Conservation (phyloP, 1,284 basidiomycete species). For the Leccinum insolens region DNA sequence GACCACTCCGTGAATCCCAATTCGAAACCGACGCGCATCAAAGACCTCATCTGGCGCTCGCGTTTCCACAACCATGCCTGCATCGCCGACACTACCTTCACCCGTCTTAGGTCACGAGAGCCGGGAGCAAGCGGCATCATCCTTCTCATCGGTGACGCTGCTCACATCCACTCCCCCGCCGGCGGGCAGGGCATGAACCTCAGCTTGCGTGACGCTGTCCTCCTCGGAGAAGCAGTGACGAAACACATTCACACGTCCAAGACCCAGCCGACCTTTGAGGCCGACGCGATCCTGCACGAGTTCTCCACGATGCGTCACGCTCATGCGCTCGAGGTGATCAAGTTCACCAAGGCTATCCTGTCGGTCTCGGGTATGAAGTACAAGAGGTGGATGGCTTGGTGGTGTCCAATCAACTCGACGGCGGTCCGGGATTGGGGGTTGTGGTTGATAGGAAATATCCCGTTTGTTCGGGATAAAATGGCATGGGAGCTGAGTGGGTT, state of each 20-base stretch:
- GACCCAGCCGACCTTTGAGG: slow-evolving; percentile 12
- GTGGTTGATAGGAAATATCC: slow-evolving; percentile 21
- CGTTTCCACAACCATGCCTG: slow-evolving; percentile 42
- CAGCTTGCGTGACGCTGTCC: slow-evolving; percentile 23
- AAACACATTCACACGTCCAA: not conserved
- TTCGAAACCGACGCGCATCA: slow-evolving; percentile 19
- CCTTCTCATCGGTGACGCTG: slow-evolving; percentile 46
- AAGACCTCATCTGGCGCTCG: slow-evolving; percentile 37
- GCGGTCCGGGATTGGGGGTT: slow-evolving; percentile 21
- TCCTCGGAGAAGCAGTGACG: not conserved
- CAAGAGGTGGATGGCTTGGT: slow-evolving; percentile 17
- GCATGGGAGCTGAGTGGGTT: slow-evolving; percentile 33
- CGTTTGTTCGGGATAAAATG: slow-evolving; percentile 19
- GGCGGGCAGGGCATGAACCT: slow-evolving; percentile 55
- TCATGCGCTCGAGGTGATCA: slow-evolving; percentile 27
- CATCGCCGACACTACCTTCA: slow-evolving; percentile 26
- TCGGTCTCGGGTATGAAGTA: slow-evolving; percentile 16
- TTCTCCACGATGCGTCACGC: slow-evolving; percentile 24
- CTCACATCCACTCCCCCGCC: slow-evolving; percentile 47
- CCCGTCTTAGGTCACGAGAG: slow-evolving; percentile 20
- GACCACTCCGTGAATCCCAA: slow-evolving; percentile 26
- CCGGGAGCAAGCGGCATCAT: slow-evolving; percentile 23
- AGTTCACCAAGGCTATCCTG: slow-evolving; percentile 27
- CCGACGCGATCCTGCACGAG: slow-evolving; percentile 23
- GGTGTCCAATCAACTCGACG: slow-evolving; percentile 24